Base-by-base conservation (phyloP, 176 grass and related monocot genomes). In the Bothriochloa decipiens region DNA sequence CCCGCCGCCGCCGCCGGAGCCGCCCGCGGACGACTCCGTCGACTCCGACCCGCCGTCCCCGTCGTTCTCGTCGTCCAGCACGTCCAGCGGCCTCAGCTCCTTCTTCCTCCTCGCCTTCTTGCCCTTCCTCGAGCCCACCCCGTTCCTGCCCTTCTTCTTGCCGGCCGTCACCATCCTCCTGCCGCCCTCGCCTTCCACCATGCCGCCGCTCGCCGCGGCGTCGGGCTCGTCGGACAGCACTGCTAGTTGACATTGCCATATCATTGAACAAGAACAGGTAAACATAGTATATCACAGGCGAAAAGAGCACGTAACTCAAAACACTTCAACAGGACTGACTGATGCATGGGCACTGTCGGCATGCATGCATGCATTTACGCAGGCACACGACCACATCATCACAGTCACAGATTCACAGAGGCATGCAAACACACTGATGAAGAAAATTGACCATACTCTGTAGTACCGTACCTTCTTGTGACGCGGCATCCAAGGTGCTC, bases 401-500 rank as follows among this genome's bases (percentile, higher is more conserved):
- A n/a, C n/a, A n/a, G n/a, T n/a, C 23, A 75, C 3, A 23, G 15
- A 7, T 20, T 22, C 52, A 55, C 18, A 58, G 55, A 10, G 52
- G 27, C 15, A 43, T 13, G 2, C 10, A 46, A 14, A 46, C 11
- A n/a, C n/a, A n/a, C n/a, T n/a, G n/a, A n/a, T n/a, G 3, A 50
- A 37, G 29, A 26, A 52, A 42, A 16, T 10, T 65, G 41, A 7
- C 11, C 58, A 25, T 15, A 4, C 0, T 15, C 9, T 25, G 4
- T 11, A 55, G n/a, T n/a, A n/a, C n/a, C 42, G 3, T 28, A 98
- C 96, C 96, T 91, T 94, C 96, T 61, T 96, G 93, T 26, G 96
- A 99, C 43, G 86, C 66, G 66, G 85, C 88, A 47, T 99, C 96
- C 42, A 94, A 0, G 58, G 80, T 82, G 89, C 90, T 90, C 11